Evolutionary conservation across 768 basidiomycete genomes (phyloP).

Genomic region (Multifurca ochricompacta): DNA sequence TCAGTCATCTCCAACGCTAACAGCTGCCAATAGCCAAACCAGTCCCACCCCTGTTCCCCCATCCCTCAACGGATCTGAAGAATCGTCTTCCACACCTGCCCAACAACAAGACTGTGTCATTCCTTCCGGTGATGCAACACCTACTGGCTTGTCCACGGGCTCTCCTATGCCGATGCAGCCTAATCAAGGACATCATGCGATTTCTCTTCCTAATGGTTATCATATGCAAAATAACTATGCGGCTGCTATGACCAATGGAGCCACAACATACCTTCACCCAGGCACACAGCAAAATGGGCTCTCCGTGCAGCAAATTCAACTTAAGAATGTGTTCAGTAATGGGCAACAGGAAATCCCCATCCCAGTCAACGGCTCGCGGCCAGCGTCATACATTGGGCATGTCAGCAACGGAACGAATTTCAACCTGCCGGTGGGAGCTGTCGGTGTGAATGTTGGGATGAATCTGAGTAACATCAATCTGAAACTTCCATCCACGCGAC

Average conservation of each 20-base stretch:
- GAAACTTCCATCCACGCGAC: conserved; percentile 33
- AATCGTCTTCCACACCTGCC: conserved; percentile 11
- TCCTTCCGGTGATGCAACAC: conserved; percentile 2
- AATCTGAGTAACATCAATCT: conserved; percentile 39
- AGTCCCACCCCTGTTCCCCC: conserved; percentile 6
- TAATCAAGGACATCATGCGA: conserved; percentile 34
- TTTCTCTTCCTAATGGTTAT: conserved; percentile 37
- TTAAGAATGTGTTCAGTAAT: conserved; percentile 44
- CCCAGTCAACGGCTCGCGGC: conserved; percentile 22
- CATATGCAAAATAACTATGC: conserved; percentile 33
- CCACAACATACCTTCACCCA: conserved; percentile 27
- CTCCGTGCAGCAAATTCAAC: conserved; percentile 52
- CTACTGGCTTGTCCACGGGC: conserved; percentile 13
- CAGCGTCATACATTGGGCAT: conserved; percentile 34
- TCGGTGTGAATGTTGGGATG: conserved; percentile 24
- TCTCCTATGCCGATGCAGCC: conserved; percentile 44
- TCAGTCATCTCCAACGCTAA: conserved; percentile 16
- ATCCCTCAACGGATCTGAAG: conserved; percentile 19
- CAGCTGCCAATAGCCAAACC: conserved; percentile 10
- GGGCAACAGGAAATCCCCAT: conserved; percentile 23
- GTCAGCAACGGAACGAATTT: conserved; percentile 32
- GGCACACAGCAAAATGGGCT: conserved; percentile 34
- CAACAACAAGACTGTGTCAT: conserved; percentile 11
- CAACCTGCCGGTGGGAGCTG: conserved; percentile 28
- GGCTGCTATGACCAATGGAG: conserved; percentile 32